Base-by-base conservation (phyloP, 805 yeast species). In the Yarrowia divulgata region DNA sequence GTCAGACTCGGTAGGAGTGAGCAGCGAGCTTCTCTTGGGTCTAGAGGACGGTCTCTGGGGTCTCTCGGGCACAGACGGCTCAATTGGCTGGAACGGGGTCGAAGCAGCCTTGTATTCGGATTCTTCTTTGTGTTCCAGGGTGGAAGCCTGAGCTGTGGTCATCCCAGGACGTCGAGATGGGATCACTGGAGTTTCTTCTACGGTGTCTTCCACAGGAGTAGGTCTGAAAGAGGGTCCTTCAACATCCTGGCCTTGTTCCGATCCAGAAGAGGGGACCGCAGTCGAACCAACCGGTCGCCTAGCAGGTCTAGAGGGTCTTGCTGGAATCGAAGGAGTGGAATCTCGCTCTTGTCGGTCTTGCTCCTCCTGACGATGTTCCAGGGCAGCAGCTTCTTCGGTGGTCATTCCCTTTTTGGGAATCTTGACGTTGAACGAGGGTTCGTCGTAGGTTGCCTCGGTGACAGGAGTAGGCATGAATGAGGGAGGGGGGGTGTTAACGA, bases 391-490 rank as follows among this genome's bases (percentile, higher is more conserved):
- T 12, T 57, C 48, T 13, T 23, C 48, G 1, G 63, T 57, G 5
- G 63, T 57, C 63, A 57, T 57, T 3, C 63, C 63, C 37, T 57
- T 8, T 37, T 29, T 23, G 14, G 63, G 48, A 5, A 16, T 40
- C 43, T 57, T 55, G 37, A 9, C 34, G 19, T 42, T 18, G 29
- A 55, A 55, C 1, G 63, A 57, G 1, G 63, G 63, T n/a, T 57
- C 48, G 14, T 57, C 48, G 9, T 5, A 40, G 10, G 63, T 57
- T 1, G 63, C 63, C 14, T 57, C 63, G 2, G 63, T 40, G 8
- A 57, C 63, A 2, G 63, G 63, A 16, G 63, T 57, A 1, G 63
- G 63, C 63, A 57, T 57, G n/a, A 57, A 57, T 0, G 63, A 14
- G 14, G 48, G 39, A 6, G 35, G 18, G 43, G 43, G 8, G 29